Conservation (phyloP, 352 stramenopile genomes). For the Globisporangium parvum region DNA sequence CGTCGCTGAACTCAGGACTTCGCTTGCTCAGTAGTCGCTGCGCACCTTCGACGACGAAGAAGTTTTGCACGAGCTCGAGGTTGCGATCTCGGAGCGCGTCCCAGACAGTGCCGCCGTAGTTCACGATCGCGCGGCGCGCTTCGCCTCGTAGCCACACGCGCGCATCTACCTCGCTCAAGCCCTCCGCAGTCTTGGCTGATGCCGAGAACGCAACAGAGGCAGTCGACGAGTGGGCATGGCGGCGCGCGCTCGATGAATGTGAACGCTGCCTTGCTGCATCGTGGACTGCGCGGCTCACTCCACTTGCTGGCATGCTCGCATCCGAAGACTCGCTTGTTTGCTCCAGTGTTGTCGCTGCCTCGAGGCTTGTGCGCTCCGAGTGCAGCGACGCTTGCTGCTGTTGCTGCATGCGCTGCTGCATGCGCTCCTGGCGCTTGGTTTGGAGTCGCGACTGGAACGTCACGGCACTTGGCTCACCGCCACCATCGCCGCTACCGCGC, state of each 20-base stretch:
- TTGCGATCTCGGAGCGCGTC: slow-evolving; percentile 38
- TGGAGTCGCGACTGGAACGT: slow-evolving; percentile 47
- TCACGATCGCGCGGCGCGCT: slow-evolving; percentile 45
- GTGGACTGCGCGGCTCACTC: slow-evolving; percentile 1
- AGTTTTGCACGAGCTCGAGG: slow-evolving; percentile 46
- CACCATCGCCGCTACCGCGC: not conserved
- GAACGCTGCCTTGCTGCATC: not conserved
- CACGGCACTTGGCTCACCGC: not conserved
- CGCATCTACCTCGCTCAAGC: slow-evolving; percentile 6
- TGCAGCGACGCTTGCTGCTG: not conserved
- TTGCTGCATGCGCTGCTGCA: slow-evolving; percentile 18
- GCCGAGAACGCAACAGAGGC: not conserved
- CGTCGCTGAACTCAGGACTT: slow-evolving; percentile 35
- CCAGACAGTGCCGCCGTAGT: slow-evolving; percentile 51
- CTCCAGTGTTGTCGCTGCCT: not conserved
- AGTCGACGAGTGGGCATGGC: not conserved
- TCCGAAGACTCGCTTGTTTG: not conserved
- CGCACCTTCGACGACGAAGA: slow-evolving; percentile 56
- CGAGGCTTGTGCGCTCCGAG: no score
- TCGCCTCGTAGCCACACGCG: slow-evolving; percentile 45
- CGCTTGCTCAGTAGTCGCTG: slow-evolving; percentile 33
- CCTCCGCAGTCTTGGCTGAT: not conserved
- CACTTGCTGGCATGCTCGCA: not conserved
- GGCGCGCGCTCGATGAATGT: not conserved
- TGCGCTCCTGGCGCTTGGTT: slow-evolving; percentile 54